These are phyloP conservation scores for Ambispora gerdemannii DNA, from an alignment of 192 early-diverging fungal species.

Conservation along the genomic window DNA sequence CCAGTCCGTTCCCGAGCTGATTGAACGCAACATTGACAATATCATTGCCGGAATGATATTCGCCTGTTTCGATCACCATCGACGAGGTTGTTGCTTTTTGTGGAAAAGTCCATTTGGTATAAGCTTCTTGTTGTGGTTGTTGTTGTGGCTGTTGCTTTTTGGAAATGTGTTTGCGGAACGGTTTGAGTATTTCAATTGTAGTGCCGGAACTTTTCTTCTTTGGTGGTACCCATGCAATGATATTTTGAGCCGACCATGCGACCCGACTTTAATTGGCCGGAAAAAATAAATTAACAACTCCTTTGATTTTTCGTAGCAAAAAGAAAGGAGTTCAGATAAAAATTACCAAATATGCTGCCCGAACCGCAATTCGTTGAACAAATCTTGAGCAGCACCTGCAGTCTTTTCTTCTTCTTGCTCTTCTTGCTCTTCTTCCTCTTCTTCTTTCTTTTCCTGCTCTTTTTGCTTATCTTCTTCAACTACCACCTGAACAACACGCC, in stretches of 20 bases:
- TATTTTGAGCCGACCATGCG: constrained; percentile 18
- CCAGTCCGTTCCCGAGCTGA: constrained; percentile 12
- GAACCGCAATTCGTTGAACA: background rate
- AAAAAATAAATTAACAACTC: background rate
- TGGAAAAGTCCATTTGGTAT: background rate
- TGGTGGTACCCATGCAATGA: constrained; percentile 17
- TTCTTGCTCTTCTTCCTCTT: background rate
- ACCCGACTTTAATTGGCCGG: background rate
- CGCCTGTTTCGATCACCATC: background rate
- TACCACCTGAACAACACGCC: background rate
- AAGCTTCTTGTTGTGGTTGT: background rate
- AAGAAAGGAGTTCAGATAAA: background rate
- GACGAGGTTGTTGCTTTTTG: background rate
- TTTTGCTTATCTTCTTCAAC: background rate
- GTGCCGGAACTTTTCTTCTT: background rate
- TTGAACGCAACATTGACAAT: constrained; percentile 24
- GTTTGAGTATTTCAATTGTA: background rate
- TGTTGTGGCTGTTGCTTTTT: too few relatives aligned
- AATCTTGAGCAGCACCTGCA: background rate
- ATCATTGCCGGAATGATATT: background rate
- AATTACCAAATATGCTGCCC: background rate
- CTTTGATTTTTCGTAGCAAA: background rate
- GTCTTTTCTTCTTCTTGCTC: background rate
- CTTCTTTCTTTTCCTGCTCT: background rate
- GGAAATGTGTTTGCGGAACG: background rate